These are phyloP conservation scores for Myrmaecium sp. DNA, from an alignment of 2,329 filamentous ascomycete genomes.

Conservation along the genomic window DNA sequence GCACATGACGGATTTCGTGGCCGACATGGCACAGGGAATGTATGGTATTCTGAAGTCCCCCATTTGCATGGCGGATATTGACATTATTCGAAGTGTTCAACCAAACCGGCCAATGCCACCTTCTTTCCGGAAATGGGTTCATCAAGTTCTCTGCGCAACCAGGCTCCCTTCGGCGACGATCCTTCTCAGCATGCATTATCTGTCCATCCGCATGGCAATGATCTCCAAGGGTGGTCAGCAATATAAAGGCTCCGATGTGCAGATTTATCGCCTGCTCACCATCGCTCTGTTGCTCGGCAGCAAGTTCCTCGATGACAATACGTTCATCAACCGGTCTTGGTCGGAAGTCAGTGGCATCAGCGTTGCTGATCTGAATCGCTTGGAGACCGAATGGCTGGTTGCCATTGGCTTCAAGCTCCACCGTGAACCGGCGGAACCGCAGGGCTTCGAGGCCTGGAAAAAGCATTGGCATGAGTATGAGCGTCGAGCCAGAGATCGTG, in stretches of 20 bases:
- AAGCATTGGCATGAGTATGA: conserved; percentile 50
- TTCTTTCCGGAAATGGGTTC: conserved; percentile 81
- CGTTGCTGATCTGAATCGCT: conserved; percentile 64
- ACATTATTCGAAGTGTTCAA: conserved; percentile 45
- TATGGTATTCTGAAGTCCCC: conserved; percentile 40
- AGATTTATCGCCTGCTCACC: conserved; percentile 77
- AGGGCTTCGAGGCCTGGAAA: conserved; percentile 51
- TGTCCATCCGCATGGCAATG: conserved; percentile 67
- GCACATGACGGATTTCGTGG: conserved; percentile 86
- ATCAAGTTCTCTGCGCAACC: conserved; percentile 78
- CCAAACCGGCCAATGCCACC: conserved; percentile 45
- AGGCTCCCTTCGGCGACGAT: conserved; percentile 83
- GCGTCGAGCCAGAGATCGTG: conserved; percentile 25
- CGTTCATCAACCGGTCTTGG: conserved; percentile 94
- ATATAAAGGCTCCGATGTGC: conserved; percentile 38
- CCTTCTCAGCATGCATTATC: conserved; percentile 74
- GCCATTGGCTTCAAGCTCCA: conserved; percentile 75
- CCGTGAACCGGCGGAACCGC: conserved; percentile 62
- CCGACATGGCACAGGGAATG: conserved; percentile 69
- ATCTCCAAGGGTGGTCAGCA: conserved; percentile 33
- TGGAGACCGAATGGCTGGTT: conserved; percentile 77
- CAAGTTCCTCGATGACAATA: conserved; percentile 95
- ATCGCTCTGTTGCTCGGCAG: conserved; percentile 73
- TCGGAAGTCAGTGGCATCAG: conserved; percentile 84
- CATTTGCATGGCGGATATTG: conserved; percentile 43